These are phyloP conservation scores for Fusarium falciforme DNA, from an alignment of 2,329 filamentous ascomycete species.

Conservation along the genomic window DNA sequence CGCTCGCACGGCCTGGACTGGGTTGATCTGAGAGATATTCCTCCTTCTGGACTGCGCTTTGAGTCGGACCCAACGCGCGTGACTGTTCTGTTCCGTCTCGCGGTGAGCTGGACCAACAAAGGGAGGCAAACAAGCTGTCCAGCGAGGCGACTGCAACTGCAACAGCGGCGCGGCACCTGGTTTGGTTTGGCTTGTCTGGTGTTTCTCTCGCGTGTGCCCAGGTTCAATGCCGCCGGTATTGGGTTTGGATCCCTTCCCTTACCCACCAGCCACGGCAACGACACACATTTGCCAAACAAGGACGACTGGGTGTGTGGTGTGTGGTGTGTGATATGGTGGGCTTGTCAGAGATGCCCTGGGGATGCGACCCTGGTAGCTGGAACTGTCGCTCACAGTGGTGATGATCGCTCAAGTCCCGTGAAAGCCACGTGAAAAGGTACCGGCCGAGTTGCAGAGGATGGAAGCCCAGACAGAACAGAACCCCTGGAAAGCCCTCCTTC, in stretches of 20 bases:
- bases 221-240: slow-evolving; percentile 4
- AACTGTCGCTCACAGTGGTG: not conserved
- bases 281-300: not conserved
- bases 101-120: slow-evolving; percentile 12
- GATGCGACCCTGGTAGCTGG: not conserved
- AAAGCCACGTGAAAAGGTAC: slow-evolving; percentile 42
- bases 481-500: slow-evolving; percentile 28
- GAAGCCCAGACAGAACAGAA: slow-evolving; percentile 11
- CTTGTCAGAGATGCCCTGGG: not conserved
- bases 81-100: slow-evolving; percentile 11
- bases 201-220: slow-evolving; percentile 10
- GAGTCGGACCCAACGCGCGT: slow-evolving; percentile 24
- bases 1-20: slow-evolving; percentile 28
- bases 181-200: not conserved
- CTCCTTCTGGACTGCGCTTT: slow-evolving; percentile 24
- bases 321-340: not conserved
- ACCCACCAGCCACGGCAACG: not conserved
- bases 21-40: slow-evolving; percentile 26
- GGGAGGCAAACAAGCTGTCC: slow-evolving; percentile 3
- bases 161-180: not conserved
- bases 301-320: not conserved
- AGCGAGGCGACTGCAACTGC: slow-evolving; percentile 27
- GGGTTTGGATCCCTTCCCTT: slow-evolving; percentile 4
- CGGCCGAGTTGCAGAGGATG: slow-evolving; percentile 30
- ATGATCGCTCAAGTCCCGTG: slow-evolving; percentile 31